These are phyloP conservation scores for Lasiodiplodia sp. DNA, from an alignment of 2,329 filamentous ascomycete species.

Conservation along the genomic window DNA sequence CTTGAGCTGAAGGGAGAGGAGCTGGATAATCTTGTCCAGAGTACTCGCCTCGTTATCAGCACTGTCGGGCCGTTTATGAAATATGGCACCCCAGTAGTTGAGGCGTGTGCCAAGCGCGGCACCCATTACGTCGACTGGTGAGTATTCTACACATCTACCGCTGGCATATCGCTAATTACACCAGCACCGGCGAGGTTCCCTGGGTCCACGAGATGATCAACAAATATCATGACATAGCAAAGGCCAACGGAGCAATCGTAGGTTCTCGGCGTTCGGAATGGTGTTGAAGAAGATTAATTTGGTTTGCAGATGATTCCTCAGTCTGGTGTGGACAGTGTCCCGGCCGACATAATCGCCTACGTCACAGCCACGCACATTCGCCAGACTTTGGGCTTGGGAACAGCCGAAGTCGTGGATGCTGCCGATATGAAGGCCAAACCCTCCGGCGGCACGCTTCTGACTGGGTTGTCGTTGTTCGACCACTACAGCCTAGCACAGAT, in stretches of 20 bases:
- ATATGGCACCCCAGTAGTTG: conserved; percentile 70
- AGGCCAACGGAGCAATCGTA: conserved; percentile 66
- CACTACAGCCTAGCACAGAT: conserved; percentile 57
- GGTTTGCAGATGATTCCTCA: conserved; percentile 63
- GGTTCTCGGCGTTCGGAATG: conserved; percentile 34
- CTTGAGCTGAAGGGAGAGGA: conserved; percentile 54
- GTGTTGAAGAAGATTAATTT: neutral
- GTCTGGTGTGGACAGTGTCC: conserved; percentile 67
- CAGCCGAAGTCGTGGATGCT: conserved; percentile 60
- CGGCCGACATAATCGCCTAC: conserved; percentile 64
- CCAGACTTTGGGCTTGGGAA: conserved; percentile 58
- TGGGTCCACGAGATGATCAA: conserved; percentile 70
- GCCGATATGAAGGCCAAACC: conserved; percentile 58
- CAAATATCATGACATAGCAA: conserved; percentile 67
- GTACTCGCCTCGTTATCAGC: conserved; percentile 66
- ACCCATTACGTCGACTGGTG: conserved; percentile 72
- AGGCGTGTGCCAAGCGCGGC: conserved; percentile 69
- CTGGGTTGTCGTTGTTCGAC: conserved; percentile 66
- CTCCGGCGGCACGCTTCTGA: conserved; percentile 69
- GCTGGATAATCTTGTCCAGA: conserved; percentile 59
- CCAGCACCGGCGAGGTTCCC: conserved; percentile 67
- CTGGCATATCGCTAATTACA: neutral
- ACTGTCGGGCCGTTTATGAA: conserved; percentile 69
- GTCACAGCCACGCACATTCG: conserved; percentile 63
- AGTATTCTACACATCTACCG: conserved; percentile 32